Evolutionary conservation across 768 basidiomycete genomes (phyloP), one percentile per base, ranked within the genome.

Genomic region (Lentinula sp.): DNA sequence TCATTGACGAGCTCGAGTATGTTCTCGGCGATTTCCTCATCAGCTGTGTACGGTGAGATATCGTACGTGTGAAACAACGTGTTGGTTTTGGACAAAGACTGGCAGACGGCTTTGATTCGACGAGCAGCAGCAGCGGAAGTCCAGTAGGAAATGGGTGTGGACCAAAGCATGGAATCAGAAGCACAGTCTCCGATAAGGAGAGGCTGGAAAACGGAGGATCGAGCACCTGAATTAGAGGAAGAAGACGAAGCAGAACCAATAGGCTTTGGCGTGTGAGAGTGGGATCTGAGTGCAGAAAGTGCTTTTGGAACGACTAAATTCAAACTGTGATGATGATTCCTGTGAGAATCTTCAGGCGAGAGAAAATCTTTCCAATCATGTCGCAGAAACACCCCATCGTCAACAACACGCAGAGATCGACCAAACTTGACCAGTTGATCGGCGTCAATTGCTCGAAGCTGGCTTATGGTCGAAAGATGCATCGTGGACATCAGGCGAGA

Each of bases 1-100:
- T 92, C 90, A 64, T 86, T 85, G 48, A 92, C 82, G 35, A 92
- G 78, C 50, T 91, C 89, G n/a, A 89, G 73, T 0, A 91, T 77
- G 50, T 80, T 82, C 6, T 87, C 86, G 6, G 79, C 75, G 51
- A 92, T 81, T 65, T 91, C 89, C 16, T 87, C 84, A 43, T 84
- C 79, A 1, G 82, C 78, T 0, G 84, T 86, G 66, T 85, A 76
- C 0, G 82, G 66, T 23, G 78, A 75, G 61, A 92, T 89, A 64
- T 91, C 89, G 66, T 92, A 92, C 2, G 85, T 83, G 50, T 85
- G 82, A 61, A 90, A 75, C 57, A 91, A 70, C 53, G 74, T 75
- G 65, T 78, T 84, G 1, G 87, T 81, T 68, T 84, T 88, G 55
- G 69, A 73, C 50, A 91, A 74, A 16, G 84, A 86, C 68, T 89